These are phyloP conservation scores for Boletus huronensis DNA, from an alignment of 768 basidiomycete species.

Conservation along the genomic window DNA sequence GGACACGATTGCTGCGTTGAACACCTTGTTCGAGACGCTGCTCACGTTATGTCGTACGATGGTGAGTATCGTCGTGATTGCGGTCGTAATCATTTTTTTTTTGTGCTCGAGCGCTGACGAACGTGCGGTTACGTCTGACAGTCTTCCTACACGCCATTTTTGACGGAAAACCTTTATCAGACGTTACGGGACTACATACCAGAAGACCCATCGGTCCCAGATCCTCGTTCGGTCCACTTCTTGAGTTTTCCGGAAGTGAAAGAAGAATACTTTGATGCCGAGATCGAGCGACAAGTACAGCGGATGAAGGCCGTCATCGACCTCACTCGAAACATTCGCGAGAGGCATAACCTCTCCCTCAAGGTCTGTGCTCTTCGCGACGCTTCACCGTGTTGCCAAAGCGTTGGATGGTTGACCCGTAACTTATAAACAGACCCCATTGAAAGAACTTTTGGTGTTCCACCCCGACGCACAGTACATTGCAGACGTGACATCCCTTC, in stretches of 20 bases:
- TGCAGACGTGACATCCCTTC: slow-evolving; percentile 78
- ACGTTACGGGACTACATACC: slow-evolving; percentile 84
- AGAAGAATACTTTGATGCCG: slow-evolving; percentile 90
- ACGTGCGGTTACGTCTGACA: slow-evolving; percentile 27
- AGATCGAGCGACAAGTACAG: slow-evolving; percentile 91
- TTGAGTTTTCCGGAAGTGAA: slow-evolving; percentile 90
- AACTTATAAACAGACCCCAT: slow-evolving; percentile 62
- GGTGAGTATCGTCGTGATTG: slow-evolving; percentile 45
- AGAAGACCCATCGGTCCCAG: slow-evolving; percentile 61
- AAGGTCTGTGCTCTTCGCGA: slow-evolving; percentile 55
- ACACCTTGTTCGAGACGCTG: slow-evolving; percentile 93
- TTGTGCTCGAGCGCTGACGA: background rate
- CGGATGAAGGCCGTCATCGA: slow-evolving; percentile 96
- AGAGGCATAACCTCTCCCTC: slow-evolving; percentile 79
- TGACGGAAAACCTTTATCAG: slow-evolving; percentile 96
- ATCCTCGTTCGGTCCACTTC: slow-evolving; percentile 94
- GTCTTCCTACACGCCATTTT: slow-evolving; percentile 98
- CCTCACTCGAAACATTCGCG: slow-evolving; percentile 82
- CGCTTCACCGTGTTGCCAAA: background rate
- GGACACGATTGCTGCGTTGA: slow-evolving; percentile 84
- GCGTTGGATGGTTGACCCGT: background rate
- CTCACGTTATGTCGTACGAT: slow-evolving; percentile 94
- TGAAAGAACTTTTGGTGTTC: slow-evolving; percentile 92
- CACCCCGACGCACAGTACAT: slow-evolving; percentile 83
- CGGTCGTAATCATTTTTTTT: background rate